A percentile compares a stretch with the other conserved stretches of the same genome.
These are phyloP conservation scores for Xylariaceae sp. DNA, from an alignment of 2,329 filamentous ascomycete genomes.

Conservation along the genomic window DNA sequence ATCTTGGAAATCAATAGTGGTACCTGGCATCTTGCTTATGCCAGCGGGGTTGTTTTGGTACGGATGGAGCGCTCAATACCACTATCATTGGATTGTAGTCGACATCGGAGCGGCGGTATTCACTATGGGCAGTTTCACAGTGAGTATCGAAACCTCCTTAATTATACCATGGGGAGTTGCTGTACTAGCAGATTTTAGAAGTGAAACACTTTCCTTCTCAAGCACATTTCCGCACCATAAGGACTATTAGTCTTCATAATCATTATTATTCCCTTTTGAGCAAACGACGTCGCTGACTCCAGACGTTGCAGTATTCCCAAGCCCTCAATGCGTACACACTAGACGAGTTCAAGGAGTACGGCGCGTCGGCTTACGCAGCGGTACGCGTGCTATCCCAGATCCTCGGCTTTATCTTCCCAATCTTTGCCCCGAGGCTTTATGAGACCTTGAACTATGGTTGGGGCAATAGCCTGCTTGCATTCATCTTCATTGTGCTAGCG, in stretches of 20 bases:
- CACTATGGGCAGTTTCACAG: conserved; percentile 57
- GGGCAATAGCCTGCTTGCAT: conserved; percentile 50
- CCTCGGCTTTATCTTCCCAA: conserved; percentile 61
- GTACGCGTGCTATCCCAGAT: conserved; percentile 60
- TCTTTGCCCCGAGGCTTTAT: conserved; percentile 56
- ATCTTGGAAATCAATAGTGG: conserved; percentile 11
- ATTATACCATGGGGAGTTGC: no score
- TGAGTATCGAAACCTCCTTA: background rate
- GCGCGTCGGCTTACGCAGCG: conserved; percentile 54
- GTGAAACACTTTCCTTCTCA: no score
- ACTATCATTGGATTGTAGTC: conserved; percentile 62
- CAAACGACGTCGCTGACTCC: background rate
- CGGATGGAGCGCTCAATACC: conserved; percentile 61
- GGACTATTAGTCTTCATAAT: no score
- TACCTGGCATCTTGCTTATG: conserved; percentile 53
- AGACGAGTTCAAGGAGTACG: conserved; percentile 51
- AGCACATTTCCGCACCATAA: no score
- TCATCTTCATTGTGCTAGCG: conserved; percentile 44
- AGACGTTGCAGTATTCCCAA: conserved; percentile 48
- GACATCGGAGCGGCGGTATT: conserved; percentile 64
- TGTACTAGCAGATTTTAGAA: no score
- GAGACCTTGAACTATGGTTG: conserved; percentile 50
- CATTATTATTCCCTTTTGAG: no score
- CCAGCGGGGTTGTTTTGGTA: conserved; percentile 61
- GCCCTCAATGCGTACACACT: conserved; percentile 62